Percentiles rank a stretch among this genome's conserved stretches.
These are phyloP conservation scores for Hypoxylon subgilvum DNA, from an alignment of 495 filamentous ascomycete genomes.

Conservation along the genomic window DNA sequence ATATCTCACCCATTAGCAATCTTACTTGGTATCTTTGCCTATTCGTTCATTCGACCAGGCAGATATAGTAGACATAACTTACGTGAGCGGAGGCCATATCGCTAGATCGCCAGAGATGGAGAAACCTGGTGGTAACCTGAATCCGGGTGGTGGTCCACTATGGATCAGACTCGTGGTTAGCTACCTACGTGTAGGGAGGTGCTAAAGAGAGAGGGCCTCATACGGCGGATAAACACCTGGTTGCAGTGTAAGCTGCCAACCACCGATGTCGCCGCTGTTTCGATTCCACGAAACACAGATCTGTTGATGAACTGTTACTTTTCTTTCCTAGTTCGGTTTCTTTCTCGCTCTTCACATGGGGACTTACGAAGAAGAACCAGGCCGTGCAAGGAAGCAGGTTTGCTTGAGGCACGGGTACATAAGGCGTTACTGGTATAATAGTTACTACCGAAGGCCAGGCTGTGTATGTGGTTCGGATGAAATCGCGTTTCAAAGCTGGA, in stretches of 20 bases:
- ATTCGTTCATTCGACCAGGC: no score
- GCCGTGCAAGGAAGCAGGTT: constrained; percentile 1
- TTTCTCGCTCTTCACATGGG: not conserved
- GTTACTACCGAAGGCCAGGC: not conserved
- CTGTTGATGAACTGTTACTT: not conserved
- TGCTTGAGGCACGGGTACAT: not conserved
- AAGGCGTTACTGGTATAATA: constrained; percentile 1
- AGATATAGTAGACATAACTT: not conserved
- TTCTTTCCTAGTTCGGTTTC: not conserved
- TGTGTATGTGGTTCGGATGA: not conserved
- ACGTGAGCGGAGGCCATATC: constrained; percentile 6
- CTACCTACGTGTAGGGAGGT: not conserved
- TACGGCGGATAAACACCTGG: constrained; percentile 8
- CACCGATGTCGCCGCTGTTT: constrained; percentile 2
- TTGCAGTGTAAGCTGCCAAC: constrained; percentile 8
- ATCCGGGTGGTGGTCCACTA: constrained; percentile 4
- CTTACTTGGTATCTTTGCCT: not conserved
- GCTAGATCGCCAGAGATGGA: not conserved
- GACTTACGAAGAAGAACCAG: constrained; percentile 12
- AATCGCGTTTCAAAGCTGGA: not conserved
- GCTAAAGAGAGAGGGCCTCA: not conserved
- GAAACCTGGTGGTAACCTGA: constrained; percentile 2
- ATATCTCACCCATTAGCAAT: not conserved
- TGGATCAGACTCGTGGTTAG: not conserved
- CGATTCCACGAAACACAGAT: constrained; percentile 1